A percentile compares a stretch with the other conserved stretches of the same genome.
These are phyloP conservation scores for Dactylonectria macrodidyma DNA, from an alignment of 2,329 filamentous ascomycete genomes.

Conservation along the genomic window DNA sequence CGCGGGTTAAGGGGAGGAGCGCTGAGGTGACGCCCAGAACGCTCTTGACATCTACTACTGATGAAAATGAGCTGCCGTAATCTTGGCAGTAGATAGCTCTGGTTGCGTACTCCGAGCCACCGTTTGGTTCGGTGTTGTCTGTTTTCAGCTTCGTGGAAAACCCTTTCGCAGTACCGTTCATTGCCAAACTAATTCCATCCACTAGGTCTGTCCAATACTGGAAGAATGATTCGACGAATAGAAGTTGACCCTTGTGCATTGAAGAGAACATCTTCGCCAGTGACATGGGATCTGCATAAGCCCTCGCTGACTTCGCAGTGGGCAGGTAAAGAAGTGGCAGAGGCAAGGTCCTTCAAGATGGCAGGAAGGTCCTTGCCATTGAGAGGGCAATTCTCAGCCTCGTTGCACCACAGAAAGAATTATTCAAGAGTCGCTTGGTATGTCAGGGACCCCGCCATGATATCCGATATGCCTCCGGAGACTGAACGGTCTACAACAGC, in stretches of 20 bases:
- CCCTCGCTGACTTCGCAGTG: slow-evolving; percentile 34
- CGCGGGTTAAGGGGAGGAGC: slow-evolving; percentile 38
- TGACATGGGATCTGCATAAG: slow-evolving; percentile 18
- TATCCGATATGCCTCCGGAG: slow-evolving; percentile 28
- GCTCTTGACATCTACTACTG: slow-evolving; percentile 30
- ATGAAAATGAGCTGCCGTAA: slow-evolving; percentile 36
- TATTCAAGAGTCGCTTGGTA: slow-evolving; percentile 39
- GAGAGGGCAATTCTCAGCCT: slow-evolving; percentile 35
- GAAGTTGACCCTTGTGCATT: slow-evolving; percentile 29
- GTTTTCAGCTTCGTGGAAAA: slow-evolving; percentile 31
- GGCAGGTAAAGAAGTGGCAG: slow-evolving; percentile 33
- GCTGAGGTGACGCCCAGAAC: slow-evolving; percentile 25
- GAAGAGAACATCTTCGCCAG: slow-evolving; percentile 43
- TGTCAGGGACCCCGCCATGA: slow-evolving; percentile 32
- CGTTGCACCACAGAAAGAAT: slow-evolving; percentile 45
- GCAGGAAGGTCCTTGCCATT: slow-evolving; percentile 36
- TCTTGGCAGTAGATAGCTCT: slow-evolving; percentile 45
- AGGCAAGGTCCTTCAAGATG: slow-evolving; percentile 34
- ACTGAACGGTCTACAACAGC: slow-evolving; percentile 46
- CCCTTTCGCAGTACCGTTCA: slow-evolving; percentile 39
- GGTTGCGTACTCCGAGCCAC: slow-evolving; percentile 24
- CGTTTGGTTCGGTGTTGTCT: not conserved
- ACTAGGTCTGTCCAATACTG: slow-evolving; percentile 37
- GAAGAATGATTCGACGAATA: slow-evolving; percentile 30
- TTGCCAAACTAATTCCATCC: slow-evolving; percentile 31